These are phyloP conservation scores for Serendipita indica DNA, from an alignment of 768 basidiomycete species.

Conservation along the genomic window DNA sequence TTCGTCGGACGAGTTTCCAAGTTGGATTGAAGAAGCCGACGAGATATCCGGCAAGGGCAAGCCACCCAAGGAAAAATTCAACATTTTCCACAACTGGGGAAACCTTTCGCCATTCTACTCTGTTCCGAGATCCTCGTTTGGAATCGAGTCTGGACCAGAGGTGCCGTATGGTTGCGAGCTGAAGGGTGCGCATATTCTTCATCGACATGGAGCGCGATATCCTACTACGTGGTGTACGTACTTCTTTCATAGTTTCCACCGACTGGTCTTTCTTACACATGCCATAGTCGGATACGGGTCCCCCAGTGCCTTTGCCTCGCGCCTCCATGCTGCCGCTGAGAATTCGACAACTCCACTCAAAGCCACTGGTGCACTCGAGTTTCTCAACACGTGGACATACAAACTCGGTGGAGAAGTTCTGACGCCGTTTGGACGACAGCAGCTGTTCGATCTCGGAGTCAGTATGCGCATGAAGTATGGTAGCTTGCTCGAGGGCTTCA, in stretches of 20 bases:
- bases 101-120: slow-evolving; percentile 81
- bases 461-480: slow-evolving; percentile 42
- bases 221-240: slow-evolving; percentile 20
- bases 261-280: slow-evolving; percentile 11
- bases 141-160: slow-evolving; percentile 54
- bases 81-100: slow-evolving; percentile 67
- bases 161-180: slow-evolving; percentile 54
- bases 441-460: slow-evolving; percentile 29
- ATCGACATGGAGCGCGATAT: slow-evolving; percentile 66
- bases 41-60: neutral
- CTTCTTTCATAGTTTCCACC: neutral
- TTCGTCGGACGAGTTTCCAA: neutral
- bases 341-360: slow-evolving; percentile 9
- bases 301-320: neutral
- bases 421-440: slow-evolving; percentile 27
- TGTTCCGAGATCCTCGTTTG: slow-evolving; percentile 47
- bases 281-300: neutral
- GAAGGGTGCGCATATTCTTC: slow-evolving; percentile 63
- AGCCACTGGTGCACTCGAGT: slow-evolving; percentile 21
- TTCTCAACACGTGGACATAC: slow-evolving; percentile 48
- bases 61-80: slow-evolving; percentile 31
- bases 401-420: slow-evolving; percentile 67
- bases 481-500: slow-evolving; percentile 41
- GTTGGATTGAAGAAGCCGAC: neutral
- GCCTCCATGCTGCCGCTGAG: neutral